These are phyloP conservation scores for Cubamyces lactineus DNA, from an alignment of 768 basidiomycete genomes.

Conservation along the genomic window DNA sequence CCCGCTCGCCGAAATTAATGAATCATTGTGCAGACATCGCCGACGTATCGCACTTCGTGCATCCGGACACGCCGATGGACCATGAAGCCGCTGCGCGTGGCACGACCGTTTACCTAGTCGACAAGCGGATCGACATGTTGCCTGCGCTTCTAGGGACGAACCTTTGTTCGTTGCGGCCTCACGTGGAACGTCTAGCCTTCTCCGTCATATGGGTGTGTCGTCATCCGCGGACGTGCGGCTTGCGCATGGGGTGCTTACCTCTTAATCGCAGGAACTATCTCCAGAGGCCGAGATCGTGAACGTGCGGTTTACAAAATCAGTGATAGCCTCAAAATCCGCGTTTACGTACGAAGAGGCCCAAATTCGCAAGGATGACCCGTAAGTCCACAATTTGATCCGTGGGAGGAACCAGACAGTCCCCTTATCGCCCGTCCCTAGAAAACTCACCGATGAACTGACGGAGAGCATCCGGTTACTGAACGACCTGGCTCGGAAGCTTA, in stretches of 20 bases:
- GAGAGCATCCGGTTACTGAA: slow-evolving; percentile 89
- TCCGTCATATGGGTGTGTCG: slow-evolving; percentile 88
- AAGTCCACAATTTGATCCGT: slow-evolving; percentile 35
- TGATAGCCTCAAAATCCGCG: slow-evolving; percentile 94
- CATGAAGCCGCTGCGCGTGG: slow-evolving; percentile 93
- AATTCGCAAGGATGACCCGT: slow-evolving; percentile 90
- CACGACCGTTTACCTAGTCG: slow-evolving; percentile 97
- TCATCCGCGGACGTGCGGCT: not conserved
- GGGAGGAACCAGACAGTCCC: not conserved
- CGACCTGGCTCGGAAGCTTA: slow-evolving; percentile 80
- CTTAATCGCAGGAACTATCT: slow-evolving; percentile 75
- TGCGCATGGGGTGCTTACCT: slow-evolving; percentile 9
- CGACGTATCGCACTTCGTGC: slow-evolving; percentile 96
- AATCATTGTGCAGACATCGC: slow-evolving; percentile 75
- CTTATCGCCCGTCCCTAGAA: slow-evolving; percentile 44
- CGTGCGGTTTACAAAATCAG: slow-evolving; percentile 92
- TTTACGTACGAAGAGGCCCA: slow-evolving; percentile 99
- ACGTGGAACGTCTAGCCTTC: slow-evolving; percentile 94
- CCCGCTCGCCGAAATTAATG: slow-evolving; percentile 4
- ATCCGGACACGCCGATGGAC: slow-evolving; percentile 93
- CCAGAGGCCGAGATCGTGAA: slow-evolving; percentile 88
- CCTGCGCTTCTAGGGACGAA: slow-evolving; percentile 94
- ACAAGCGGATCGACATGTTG: slow-evolving; percentile 99
- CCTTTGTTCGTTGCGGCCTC: slow-evolving; percentile 87
- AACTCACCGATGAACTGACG: slow-evolving; percentile 79